Evolutionary conservation across 169 alveolate species (phyloP).

Genomic region (Eimeria maxima): DNA sequence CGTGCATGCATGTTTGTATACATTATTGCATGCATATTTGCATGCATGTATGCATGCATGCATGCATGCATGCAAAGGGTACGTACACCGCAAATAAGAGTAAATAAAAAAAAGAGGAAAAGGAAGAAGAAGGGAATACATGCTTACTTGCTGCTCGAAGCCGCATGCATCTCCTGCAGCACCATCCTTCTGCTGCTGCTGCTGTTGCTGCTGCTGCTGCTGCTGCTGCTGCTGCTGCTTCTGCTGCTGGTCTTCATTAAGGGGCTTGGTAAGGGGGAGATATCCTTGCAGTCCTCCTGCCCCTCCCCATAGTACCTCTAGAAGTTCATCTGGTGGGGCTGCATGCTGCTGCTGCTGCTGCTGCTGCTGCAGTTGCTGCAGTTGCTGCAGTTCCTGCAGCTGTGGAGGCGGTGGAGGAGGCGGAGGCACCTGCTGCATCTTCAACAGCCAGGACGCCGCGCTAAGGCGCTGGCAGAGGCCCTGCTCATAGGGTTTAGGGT

Average conservation of each 20-base stretch:
- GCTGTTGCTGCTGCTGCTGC: slow-evolving; percentile 35
- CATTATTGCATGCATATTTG: too few species aligned
- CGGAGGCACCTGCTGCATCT: slow-evolving; percentile 1
- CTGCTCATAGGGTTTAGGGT: too few species aligned
- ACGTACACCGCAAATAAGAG: neutral
- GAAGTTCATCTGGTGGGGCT: neutral
- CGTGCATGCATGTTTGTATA: too few species aligned
- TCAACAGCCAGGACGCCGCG: neutral
- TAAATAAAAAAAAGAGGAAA: too few species aligned
- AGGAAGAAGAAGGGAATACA: too few species aligned
- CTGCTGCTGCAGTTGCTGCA: neutral
- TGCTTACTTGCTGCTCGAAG: neutral
- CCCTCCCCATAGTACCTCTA: slow-evolving; percentile 40
- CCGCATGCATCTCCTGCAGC: neutral
- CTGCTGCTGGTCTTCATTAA: neutral
- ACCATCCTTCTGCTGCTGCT: neutral
- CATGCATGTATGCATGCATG: too few species aligned
- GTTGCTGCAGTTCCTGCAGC: slow-evolving; percentile 3
- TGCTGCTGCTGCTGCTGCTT: slow-evolving; percentile 44
- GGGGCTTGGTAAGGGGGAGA: slow-evolving; percentile 31
- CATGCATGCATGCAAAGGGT: too few species aligned
- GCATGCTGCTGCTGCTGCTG: slow-evolving; percentile 20
- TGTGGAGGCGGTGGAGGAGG: neutral
- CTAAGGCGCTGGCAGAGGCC: neutral
- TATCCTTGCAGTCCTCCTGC: slow-evolving; percentile 62